Conservation (phyloP, 768 basidiomycete species). For the Lyophyllum shimeji region DNA sequence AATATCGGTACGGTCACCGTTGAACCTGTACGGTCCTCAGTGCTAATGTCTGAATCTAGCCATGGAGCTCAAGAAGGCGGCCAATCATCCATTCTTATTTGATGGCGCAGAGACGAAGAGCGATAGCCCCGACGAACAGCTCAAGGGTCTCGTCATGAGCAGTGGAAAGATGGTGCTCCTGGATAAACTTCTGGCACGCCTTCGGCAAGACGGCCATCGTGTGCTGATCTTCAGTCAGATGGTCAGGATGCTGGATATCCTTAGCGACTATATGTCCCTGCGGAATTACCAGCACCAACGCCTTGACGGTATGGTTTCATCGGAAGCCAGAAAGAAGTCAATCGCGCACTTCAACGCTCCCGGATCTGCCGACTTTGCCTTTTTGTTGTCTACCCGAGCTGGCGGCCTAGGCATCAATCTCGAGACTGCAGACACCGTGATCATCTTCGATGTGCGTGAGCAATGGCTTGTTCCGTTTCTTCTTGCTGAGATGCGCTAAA, state of each 20-base stretch:
- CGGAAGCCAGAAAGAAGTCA: constrained; percentile 90
- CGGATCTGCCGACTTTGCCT: constrained; percentile 93
- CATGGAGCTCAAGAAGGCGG: constrained; percentile 99
- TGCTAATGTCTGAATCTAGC: constrained; percentile 42
- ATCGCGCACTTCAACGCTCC: constrained; percentile 97
- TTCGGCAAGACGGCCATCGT: constrained; percentile 91
- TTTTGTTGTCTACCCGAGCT: constrained; percentile 93
- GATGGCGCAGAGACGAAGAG: constrained; percentile 84
- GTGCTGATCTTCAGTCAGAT: constrained; percentile 99
- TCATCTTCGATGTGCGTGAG: constrained; percentile 89
- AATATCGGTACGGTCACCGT: constrained; percentile 70
- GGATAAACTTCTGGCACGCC: constrained; percentile 90
- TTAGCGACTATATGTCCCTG: constrained; percentile 93
- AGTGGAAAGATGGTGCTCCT: constrained; percentile 98
- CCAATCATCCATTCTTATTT: constrained; percentile 96
- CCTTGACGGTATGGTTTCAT: constrained; percentile 92
- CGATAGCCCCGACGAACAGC: constrained; percentile 71
- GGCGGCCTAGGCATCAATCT: constrained; percentile 98
- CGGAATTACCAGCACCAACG: constrained; percentile 93
- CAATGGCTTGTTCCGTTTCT: constrained; percentile 5
- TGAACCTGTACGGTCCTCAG: background rate
- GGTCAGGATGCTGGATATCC: constrained; percentile 98
- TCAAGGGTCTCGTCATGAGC: constrained; percentile 97
- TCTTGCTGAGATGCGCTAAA: constrained; percentile 28
- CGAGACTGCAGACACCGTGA: constrained; percentile 98